Percentiles rank a stretch among this genome's conserved stretches.
Conservation (phyloP, 129 eudicot species). For the carrot (Daucus carota) region DNA sequence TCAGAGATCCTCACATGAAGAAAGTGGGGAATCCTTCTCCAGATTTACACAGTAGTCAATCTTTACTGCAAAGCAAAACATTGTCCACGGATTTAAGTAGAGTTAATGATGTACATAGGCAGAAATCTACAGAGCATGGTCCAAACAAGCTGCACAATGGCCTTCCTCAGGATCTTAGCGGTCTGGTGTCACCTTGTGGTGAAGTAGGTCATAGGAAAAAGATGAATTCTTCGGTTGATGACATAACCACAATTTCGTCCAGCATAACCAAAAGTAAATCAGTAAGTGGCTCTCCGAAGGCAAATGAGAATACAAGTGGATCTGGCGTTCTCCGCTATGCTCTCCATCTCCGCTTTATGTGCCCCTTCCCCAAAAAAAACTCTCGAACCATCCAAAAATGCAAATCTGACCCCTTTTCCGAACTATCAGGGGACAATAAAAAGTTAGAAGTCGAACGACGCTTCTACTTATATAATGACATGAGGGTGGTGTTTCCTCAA, state of each 20-base stretch:
- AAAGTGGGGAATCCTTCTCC: conserved; percentile 18
- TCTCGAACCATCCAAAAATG: conserved; percentile 36
- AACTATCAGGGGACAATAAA: conserved; percentile 25
- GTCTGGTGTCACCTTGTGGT: conserved; percentile 1
- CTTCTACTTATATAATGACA: conserved; percentile 79
- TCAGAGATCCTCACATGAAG: conserved; percentile 16
- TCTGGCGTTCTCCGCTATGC: conserved; percentile 90
- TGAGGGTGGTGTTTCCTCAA: conserved; percentile 98
- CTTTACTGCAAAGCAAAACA: conserved; percentile 14
- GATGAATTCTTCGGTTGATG: conserved; percentile 2
- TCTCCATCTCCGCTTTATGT: conserved; percentile 81
- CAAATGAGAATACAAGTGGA: conserved; percentile 41
- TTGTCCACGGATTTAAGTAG: conserved; percentile 10
- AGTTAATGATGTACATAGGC: conserved; percentile 10
- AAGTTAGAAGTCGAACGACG: conserved; percentile 55
- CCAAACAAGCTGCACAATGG: conserved; percentile 4
- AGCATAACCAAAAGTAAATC: conserved; percentile 23
- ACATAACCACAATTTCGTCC: not conserved
- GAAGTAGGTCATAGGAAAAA: conserved; percentile 1
- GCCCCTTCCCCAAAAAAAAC: conserved; percentile 53
- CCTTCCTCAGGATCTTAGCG: not conserved
- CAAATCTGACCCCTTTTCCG: conserved; percentile 61
- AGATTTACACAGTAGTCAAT: not conserved
- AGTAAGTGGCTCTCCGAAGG: conserved; percentile 40
- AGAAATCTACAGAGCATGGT: conserved; percentile 6